Conservation (phyloP, 2,329 filamentous ascomycete species). For the Pestalotiopsis sp. region DNA sequence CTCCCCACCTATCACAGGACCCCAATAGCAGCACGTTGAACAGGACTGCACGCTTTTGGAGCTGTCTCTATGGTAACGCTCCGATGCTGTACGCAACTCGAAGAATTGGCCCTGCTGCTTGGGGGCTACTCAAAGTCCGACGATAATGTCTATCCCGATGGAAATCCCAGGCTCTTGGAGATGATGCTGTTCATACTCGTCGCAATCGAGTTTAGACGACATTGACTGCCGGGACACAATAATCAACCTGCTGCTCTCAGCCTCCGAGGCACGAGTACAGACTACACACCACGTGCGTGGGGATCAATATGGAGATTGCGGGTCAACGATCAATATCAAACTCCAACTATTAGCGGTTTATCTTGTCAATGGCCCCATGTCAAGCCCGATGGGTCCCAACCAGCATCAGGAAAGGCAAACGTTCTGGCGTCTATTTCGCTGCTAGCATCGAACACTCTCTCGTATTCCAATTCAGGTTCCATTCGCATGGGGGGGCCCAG, state of each 20-base stretch:
- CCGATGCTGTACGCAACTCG: background rate
- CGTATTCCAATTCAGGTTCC: conserved; percentile 4
- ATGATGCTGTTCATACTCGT: background rate
- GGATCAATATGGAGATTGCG: conserved; percentile 7
- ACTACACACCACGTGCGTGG: background rate
- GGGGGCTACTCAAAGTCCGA: background rate
- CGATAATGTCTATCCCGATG: background rate
- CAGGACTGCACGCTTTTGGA: background rate
- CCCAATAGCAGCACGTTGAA: background rate
- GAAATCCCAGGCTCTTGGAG: background rate
- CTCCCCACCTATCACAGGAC: background rate
- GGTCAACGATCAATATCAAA: conserved; percentile 12
- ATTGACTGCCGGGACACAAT: background rate
- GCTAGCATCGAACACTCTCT: background rate
- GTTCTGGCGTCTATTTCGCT: background rate
- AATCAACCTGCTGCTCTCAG: background rate
- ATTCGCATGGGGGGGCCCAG: background rate
- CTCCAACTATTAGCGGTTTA: conserved; percentile 9
- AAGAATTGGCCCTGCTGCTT: background rate
- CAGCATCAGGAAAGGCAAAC: background rate
- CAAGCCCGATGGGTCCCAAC: background rate
- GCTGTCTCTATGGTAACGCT: background rate
- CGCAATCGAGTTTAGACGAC: background rate
- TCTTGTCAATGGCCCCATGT: conserved; percentile 4
- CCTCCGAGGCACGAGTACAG: background rate